phyloP scores from a whole-genome alignment of 2,329 filamentous ascomycete species.

The Parascedosporium putredinis region DNA sequence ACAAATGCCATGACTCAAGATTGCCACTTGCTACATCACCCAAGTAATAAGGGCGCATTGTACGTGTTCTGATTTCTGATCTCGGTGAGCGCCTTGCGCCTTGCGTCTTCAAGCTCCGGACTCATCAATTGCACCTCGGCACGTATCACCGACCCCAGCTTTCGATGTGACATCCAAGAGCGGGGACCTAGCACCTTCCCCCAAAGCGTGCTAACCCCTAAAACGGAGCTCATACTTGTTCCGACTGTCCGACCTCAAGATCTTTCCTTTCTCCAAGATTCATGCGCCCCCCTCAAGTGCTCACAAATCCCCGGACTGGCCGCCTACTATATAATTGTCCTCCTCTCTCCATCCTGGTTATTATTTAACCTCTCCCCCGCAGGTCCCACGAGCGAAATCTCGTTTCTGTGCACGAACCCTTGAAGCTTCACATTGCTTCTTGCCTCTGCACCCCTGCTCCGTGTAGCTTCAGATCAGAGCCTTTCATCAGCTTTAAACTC shows the following conservation, averaged over 20 bases:
- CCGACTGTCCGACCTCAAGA: not conserved
- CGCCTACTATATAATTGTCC: not conserved
- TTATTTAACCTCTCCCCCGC: no score
- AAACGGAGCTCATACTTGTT: not conserved
- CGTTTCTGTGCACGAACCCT: no score
- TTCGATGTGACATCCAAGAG: not conserved
- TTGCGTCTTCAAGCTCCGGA: not conserved
- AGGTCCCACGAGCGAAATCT: no score
- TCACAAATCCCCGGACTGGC: not conserved
- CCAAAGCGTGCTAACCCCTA: not conserved
- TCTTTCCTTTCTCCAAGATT: not conserved
- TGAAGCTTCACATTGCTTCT: no score
- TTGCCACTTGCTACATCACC: no score
- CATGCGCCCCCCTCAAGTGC: not conserved
- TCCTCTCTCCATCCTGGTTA: no score
- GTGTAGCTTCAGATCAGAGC: no score
- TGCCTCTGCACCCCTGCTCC: no score
- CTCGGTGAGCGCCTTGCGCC: not conserved
- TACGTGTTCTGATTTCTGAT: not conserved
- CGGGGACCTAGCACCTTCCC: not conserved
- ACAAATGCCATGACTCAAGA: no score
- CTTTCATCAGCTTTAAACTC: no score
- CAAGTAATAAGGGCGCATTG: no score
- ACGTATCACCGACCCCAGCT: not conserved
- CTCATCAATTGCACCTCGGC: not conserved